A percentile compares a stretch with the other conserved stretches of the same genome.
These are phyloP conservation scores for Kluyveromyces marxianus DNA, from an alignment of 1,139 yeast species.

Conservation along the genomic window DNA sequence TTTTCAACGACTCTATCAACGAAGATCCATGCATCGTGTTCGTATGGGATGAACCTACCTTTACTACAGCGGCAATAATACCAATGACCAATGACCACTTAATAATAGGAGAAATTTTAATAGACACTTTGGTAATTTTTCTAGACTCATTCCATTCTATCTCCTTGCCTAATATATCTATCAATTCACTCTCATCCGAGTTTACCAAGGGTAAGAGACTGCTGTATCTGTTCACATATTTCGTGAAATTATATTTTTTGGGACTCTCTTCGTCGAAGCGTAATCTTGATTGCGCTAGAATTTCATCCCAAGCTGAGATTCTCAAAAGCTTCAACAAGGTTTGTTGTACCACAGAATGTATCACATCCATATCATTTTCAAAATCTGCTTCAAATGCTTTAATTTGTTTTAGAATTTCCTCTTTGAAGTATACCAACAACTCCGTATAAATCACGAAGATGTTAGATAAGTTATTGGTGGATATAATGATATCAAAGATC, in stretches of 20 bases:
- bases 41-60: slow-evolving; percentile 2
- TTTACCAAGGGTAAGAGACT: slow-evolving; percentile 15
- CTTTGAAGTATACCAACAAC: slow-evolving; percentile 17
- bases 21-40: not conserved
- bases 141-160: slow-evolving; percentile 12
- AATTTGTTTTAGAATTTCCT: slow-evolving; percentile 15
- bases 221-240: slow-evolving; percentile 20
- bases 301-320: slow-evolving; percentile 15
- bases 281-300: slow-evolving; percentile 14
- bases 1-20: not conserved
- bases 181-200: slow-evolving; percentile 2
- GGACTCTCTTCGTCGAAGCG: not conserved
- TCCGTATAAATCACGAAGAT: slow-evolving; percentile 24
- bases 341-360: slow-evolving; percentile 26
- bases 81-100: slow-evolving; percentile 5
- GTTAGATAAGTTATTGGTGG: slow-evolving; percentile 23
- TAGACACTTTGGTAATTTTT: slow-evolving; percentile 1
- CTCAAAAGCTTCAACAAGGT: slow-evolving; percentile 14
- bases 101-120: not conserved
- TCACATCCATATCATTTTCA: slow-evolving; percentile 23
- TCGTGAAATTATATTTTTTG: not conserved
- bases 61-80: slow-evolving; percentile 1
- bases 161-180: slow-evolving; percentile 13
- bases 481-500: slow-evolving; percentile 25
- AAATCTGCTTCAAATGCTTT: slow-evolving; percentile 19